phyloP scores from a whole-genome alignment of 257 asterid species.

The Fraxinus pennsylvanica region DNA sequence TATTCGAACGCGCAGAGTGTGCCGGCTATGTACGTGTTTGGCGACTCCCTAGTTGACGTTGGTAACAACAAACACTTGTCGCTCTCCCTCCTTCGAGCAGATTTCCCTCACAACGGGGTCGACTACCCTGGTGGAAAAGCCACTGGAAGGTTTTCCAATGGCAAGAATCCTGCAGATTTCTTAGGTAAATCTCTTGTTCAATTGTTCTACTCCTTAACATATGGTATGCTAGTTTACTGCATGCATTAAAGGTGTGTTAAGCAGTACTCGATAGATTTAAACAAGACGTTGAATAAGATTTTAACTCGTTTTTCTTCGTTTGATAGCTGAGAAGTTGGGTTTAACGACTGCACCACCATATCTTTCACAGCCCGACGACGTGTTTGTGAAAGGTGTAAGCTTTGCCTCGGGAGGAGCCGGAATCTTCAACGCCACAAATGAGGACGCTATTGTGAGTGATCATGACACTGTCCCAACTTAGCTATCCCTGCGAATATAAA shows the following conservation, averaged over 20 bases:
- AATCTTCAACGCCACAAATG: constrained; percentile 54
- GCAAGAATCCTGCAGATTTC: constrained; percentile 84
- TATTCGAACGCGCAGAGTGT: constrained; percentile 44
- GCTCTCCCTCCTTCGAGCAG: constrained; percentile 53
- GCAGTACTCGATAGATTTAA: neutral
- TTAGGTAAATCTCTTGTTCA: constrained; percentile 38
- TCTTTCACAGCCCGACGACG: constrained; percentile 45
- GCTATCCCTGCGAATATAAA: constrained; percentile 54
- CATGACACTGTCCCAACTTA: constrained; percentile 61
- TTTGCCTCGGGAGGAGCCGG: constrained; percentile 95
- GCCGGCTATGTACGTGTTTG: constrained; percentile 64
- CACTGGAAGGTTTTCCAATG: constrained; percentile 84
- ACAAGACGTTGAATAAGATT: neutral
- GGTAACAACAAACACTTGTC: constrained; percentile 67
- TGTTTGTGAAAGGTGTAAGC: constrained; percentile 59
- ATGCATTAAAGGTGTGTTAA: neutral
- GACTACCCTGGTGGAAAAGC: constrained; percentile 55
- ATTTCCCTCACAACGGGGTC: constrained; percentile 65
- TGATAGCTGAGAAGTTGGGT: constrained; percentile 77
- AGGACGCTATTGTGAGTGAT: constrained; percentile 42
- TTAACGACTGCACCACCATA: constrained; percentile 66
- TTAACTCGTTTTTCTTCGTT: neutral
- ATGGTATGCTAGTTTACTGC: too few species aligned
- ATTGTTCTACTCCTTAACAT: too few species aligned
- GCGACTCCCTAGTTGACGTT: constrained; percentile 79